Evolutionary conservation across 306 rosid genomes (phyloP).

Genomic region (Cicer yamashitae): DNA sequence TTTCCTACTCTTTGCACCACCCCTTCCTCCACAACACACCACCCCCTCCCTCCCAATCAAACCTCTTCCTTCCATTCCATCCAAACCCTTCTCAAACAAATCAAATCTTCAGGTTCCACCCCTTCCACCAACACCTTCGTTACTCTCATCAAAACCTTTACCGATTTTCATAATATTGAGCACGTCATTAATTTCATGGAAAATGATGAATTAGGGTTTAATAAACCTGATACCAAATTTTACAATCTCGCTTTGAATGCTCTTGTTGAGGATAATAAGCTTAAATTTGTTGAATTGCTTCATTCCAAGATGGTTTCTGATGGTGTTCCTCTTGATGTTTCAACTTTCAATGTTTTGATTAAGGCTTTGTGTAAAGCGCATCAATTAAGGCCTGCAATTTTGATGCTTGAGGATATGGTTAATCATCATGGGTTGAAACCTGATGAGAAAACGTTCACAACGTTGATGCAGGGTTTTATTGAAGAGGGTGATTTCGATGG

Average conservation of each 20-base stretch:
- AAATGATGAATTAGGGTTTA: slow-evolving; percentile 60
- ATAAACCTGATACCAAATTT: slow-evolving; percentile 63
- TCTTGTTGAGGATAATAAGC: slow-evolving; percentile 74
- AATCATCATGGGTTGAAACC: slow-evolving; percentile 61
- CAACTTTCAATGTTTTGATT: slow-evolving; percentile 75
- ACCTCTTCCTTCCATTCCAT: slow-evolving; percentile 64
- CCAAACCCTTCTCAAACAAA: slow-evolving; percentile 51
- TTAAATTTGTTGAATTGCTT: slow-evolving; percentile 67
- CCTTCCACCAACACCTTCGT: slow-evolving; percentile 54
- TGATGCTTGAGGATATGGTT: slow-evolving; percentile 87
- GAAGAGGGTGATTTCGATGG: slow-evolving; percentile 75
- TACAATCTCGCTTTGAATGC: slow-evolving; percentile 67
- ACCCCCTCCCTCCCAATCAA: slow-evolving; percentile 67
- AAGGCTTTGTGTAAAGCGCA: slow-evolving; percentile 89
- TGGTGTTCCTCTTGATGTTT: slow-evolving; percentile 66
- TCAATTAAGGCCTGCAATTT: slow-evolving; percentile 78
- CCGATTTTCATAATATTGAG: slow-evolving; percentile 55
- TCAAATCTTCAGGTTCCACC: slow-evolving; percentile 49
- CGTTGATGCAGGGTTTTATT: slow-evolving; percentile 79
- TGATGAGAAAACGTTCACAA: slow-evolving; percentile 78
- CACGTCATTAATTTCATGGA: slow-evolving; percentile 57
- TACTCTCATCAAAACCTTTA: slow-evolving; percentile 58
- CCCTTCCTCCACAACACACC: slow-evolving; percentile 47
- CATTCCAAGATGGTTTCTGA: slow-evolving; percentile 61
- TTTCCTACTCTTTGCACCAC: slow-evolving; percentile 37